Evolutionary conservation across 2,329 filamentous ascomycete species (phyloP).

Genomic region (Orbilia quercus): DNA sequence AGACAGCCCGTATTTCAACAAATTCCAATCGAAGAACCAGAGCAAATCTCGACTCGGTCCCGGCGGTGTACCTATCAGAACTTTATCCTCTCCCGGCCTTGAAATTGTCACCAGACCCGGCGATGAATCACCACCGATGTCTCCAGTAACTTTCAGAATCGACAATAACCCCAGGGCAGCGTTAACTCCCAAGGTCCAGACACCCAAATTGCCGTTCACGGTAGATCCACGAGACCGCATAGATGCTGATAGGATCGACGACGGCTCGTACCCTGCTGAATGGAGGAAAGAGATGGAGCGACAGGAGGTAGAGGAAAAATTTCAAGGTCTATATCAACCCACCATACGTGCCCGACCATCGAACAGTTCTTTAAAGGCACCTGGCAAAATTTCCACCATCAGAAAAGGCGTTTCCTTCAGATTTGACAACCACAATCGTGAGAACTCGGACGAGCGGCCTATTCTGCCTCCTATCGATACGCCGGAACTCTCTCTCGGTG

Average conservation of each 20-base stretch:
- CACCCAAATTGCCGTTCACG: conserved; percentile 27
- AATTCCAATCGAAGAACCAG: background rate
- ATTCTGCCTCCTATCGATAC: conserved; percentile 14
- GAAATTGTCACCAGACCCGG: conserved; percentile 45
- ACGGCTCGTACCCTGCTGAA: conserved; percentile 43
- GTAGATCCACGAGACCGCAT: conserved; percentile 33
- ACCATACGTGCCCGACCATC: conserved; percentile 10
- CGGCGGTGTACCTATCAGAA: conserved; percentile 4
- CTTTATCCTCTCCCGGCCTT: conserved; percentile 37
- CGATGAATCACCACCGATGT: conserved; percentile 48
- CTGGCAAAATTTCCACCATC: background rate
- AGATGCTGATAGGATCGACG: conserved; percentile 33
- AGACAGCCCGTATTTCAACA: conserved; percentile 18
- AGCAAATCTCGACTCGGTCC: conserved; percentile 8
- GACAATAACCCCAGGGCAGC: conserved; percentile 35
- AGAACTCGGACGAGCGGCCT: conserved; percentile 15
- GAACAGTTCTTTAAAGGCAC: conserved; percentile 6
- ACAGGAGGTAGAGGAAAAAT: conserved; percentile 31
- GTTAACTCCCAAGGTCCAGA: conserved; percentile 11
- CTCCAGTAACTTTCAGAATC: conserved; percentile 47
- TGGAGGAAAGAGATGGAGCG: conserved; percentile 49
- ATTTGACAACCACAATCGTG: conserved; percentile 15
- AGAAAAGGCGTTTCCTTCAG: conserved; percentile 46
- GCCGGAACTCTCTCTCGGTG: conserved; percentile 23
- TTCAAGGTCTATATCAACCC: background rate